Conservation (phyloP, 495 filamentous ascomycete species). For the Podospora fimiseda region DNA sequence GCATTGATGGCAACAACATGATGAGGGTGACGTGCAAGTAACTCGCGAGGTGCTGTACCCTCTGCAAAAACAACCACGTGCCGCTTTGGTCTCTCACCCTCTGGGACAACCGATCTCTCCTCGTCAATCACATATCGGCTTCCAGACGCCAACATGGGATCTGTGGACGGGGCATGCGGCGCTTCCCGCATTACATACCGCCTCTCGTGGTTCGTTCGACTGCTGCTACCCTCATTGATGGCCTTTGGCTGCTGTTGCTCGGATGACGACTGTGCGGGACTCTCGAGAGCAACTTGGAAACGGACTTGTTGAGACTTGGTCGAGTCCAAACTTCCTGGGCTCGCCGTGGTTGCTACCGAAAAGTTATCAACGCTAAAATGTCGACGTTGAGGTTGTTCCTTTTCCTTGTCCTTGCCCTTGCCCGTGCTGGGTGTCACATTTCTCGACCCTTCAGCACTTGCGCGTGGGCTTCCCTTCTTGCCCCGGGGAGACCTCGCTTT, state of each 20-base stretch:
- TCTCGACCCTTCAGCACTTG: conserved; percentile 1
- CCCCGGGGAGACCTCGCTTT: not conserved
- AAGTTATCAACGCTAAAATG: conserved; percentile 29
- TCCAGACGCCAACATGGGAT: conserved; percentile 25
- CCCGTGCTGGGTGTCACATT: not conserved
- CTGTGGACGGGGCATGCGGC: conserved; percentile 24
- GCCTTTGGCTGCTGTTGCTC: not conserved
- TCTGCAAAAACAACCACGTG: conserved; percentile 29
- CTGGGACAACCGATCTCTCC: conserved; percentile 4
- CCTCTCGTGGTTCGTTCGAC: conserved; percentile 11
- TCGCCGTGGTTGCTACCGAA: conserved; percentile 18
- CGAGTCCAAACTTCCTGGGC: conserved; percentile 12
- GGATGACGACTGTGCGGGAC: not conserved
- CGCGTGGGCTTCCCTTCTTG: not conserved
- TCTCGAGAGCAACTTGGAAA: conserved; percentile 25
- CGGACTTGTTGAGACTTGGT: conserved; percentile 14
- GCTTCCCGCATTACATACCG: conserved; percentile 26
- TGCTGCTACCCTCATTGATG: conserved; percentile 1
- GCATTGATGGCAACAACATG: conserved; percentile 27
- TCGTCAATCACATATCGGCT: conserved; percentile 27
- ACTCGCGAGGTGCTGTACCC: conserved; percentile 19
- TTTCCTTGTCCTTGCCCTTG: not conserved
- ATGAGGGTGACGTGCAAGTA: conserved; percentile 20
- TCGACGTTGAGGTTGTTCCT: too few species aligned
- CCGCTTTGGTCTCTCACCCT: conserved; percentile 10